Conservation (phyloP, 2,329 filamentous ascomycete species). For the Dissoconium aciculare region DNA sequence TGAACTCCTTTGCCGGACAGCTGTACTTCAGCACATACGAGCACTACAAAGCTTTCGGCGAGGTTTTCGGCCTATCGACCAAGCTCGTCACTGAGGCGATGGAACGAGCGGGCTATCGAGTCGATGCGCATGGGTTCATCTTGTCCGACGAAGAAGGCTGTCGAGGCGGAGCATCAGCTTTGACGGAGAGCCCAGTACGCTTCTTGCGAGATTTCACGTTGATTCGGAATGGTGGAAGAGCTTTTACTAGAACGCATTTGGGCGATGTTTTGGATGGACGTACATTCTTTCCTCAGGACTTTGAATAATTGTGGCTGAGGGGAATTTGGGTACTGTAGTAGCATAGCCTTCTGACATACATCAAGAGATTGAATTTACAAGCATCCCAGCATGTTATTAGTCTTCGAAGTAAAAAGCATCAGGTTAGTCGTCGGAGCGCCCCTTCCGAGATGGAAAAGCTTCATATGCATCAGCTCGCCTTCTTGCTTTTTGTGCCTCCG, state of each 20-base stretch:
- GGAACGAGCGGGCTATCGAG: conserved; percentile 7
- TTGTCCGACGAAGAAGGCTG: conserved; percentile 7
- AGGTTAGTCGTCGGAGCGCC: too few relatives aligned
- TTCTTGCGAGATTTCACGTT: conserved; percentile 12
- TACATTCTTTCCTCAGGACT: background rate
- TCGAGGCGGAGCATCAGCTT: conserved; percentile 8
- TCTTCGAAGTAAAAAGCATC: too few relatives aligned
- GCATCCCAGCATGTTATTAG: too few relatives aligned
- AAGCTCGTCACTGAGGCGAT: conserved; percentile 3
- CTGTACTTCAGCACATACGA: conserved; percentile 43
- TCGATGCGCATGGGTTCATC: conserved; percentile 15
- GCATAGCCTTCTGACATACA: too few relatives aligned
- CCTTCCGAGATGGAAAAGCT: too few relatives aligned
- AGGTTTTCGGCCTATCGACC: conserved; percentile 9
- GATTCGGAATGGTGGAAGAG: background rate
- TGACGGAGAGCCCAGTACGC: conserved; percentile 12
- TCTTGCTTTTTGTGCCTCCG: too few relatives aligned
- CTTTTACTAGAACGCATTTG: background rate
- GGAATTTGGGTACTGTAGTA: too few relatives aligned
- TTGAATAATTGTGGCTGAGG: background rate
- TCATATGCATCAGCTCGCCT: too few relatives aligned
- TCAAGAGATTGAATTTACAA: too few relatives aligned
- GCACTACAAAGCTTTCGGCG: conserved; percentile 34
- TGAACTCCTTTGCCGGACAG: conserved; percentile 55
- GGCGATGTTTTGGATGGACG: background rate